phyloP scores from a whole-genome alignment of 2,329 filamentous ascomycete genomes.

The Pseudomassariella vexata region DNA sequence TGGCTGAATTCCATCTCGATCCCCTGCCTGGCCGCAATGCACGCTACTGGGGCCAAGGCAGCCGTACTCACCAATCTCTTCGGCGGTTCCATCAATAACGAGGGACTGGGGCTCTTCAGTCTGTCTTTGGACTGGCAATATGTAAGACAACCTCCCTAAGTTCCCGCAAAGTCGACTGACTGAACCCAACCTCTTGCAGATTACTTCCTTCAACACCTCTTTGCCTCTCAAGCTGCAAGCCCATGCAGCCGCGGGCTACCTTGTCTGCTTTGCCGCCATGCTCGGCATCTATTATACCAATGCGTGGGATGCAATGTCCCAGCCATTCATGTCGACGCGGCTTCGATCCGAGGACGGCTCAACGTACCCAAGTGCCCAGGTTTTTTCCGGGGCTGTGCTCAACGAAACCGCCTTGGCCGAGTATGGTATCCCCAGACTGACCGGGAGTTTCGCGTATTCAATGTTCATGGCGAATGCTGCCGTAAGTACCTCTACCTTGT shows the following conservation, averaged over 20 bases:
- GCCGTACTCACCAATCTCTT: constrained; percentile 40
- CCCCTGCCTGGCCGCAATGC: constrained; percentile 46
- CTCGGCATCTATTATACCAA: constrained; percentile 46
- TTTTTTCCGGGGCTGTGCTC: constrained; percentile 35
- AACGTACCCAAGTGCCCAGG: constrained; percentile 31
- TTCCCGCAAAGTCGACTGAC: background rate
- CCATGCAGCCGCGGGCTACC: constrained; percentile 38
- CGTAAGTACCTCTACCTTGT: constrained; percentile 25
- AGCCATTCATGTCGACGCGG: constrained; percentile 50
- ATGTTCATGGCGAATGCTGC: constrained; percentile 54
- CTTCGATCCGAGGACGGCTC: constrained; percentile 34
- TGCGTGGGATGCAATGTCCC: constrained; percentile 36
- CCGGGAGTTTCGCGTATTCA: constrained; percentile 43
- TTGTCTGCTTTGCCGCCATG: constrained; percentile 44
- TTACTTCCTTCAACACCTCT: constrained; percentile 47
- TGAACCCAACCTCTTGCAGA: constrained; percentile 25
- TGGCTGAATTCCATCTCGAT: constrained; percentile 51
- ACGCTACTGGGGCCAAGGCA: constrained; percentile 39
- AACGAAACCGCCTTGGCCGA: constrained; percentile 31
- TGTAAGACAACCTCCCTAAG: constrained; percentile 27
- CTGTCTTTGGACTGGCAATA: constrained; percentile 52
- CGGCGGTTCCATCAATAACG: constrained; percentile 45
- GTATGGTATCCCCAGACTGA: constrained; percentile 40
- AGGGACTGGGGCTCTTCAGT: constrained; percentile 43
- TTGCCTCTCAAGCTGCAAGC: constrained; percentile 45